Conservation (phyloP, 805 yeast genomes). For the Wickerhamiella lipophila region DNA sequence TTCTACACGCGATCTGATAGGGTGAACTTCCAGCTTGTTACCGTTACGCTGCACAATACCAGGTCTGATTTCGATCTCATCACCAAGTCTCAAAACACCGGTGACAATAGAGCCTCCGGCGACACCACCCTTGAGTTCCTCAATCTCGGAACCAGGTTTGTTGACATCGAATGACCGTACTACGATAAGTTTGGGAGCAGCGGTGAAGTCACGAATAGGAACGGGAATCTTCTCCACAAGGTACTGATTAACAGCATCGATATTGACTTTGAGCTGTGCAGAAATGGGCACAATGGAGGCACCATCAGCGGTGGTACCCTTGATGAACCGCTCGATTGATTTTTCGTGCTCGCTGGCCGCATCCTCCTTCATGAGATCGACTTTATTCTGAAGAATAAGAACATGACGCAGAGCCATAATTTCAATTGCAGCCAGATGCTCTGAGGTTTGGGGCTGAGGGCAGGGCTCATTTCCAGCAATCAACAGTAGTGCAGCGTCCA, state of each 20-base stretch:
- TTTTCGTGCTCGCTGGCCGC: conserved; percentile 91
- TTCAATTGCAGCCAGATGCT: conserved; percentile 98
- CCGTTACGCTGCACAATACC: conserved; percentile 95
- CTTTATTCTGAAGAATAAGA: conserved; percentile 92
- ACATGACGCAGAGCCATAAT: conserved; percentile 97
- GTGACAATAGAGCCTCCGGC: conserved; percentile 98
- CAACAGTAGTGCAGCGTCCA: conserved; percentile 95
- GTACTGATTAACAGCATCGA: conserved; percentile 95
- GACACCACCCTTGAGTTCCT: conserved; percentile 97
- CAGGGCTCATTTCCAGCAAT: conserved; percentile 98
- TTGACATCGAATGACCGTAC: conserved; percentile 98
- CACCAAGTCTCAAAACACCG: conserved; percentile 95
- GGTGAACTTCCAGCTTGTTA: conserved; percentile 84
- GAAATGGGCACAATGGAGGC: conserved; percentile 98
- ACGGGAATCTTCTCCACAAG: conserved; percentile 92
- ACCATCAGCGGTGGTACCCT: conserved; percentile 98
- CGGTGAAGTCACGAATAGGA: conserved; percentile 88
- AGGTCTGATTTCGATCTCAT: conserved; percentile 97
- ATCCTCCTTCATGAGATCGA: conserved; percentile 96
- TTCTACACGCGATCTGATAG: conserved; percentile 86
- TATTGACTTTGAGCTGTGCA: conserved; percentile 96
- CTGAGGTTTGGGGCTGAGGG: conserved; percentile 99
- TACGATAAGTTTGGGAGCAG: conserved; percentile 89
- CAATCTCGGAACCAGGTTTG: conserved; percentile 96
- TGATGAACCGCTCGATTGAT: conserved; percentile 79